A percentile compares a stretch with the other conserved stretches of the same genome.
Conservation (phyloP, 805 yeast species). For the Hanseniaspora vineae region DNA sequence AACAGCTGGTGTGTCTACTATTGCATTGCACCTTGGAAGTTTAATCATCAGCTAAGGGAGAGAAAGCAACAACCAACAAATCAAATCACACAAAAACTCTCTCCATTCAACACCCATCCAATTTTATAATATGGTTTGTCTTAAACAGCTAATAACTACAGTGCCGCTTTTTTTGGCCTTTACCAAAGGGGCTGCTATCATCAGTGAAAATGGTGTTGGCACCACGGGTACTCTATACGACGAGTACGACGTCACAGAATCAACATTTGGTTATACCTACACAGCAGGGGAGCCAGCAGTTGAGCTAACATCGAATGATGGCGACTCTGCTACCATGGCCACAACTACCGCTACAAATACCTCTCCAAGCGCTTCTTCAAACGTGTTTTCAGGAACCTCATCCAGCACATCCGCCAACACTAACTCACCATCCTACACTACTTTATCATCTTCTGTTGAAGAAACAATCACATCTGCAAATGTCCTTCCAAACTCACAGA, state of each 20-base stretch:
- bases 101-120: neutral
- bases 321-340: neutral
- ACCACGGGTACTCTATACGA: neutral
- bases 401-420: constrained; percentile 1
- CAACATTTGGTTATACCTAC: neutral
- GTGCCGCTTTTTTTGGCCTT: neutral
- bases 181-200: neutral
- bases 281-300: neutral
- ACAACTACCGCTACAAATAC: neutral
- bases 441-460: neutral
- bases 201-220: neutral
- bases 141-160: neutral
- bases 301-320: neutral
- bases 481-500: neutral
- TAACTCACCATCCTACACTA: neutral
- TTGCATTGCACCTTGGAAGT: too few relatives aligned
- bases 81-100: neutral
- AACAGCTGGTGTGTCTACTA: too few relatives aligned
- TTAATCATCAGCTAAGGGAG: too few relatives aligned
- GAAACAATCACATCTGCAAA: neutral
- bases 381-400: constrained; percentile 1
- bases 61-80: neutral
- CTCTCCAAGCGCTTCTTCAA: constrained; percentile 6
- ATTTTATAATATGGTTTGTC: neutral
- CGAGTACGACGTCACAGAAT: neutral